phyloP scores from a whole-genome alignment of 768 basidiomycete genomes.

The Phlegmacium glaucopus region DNA sequence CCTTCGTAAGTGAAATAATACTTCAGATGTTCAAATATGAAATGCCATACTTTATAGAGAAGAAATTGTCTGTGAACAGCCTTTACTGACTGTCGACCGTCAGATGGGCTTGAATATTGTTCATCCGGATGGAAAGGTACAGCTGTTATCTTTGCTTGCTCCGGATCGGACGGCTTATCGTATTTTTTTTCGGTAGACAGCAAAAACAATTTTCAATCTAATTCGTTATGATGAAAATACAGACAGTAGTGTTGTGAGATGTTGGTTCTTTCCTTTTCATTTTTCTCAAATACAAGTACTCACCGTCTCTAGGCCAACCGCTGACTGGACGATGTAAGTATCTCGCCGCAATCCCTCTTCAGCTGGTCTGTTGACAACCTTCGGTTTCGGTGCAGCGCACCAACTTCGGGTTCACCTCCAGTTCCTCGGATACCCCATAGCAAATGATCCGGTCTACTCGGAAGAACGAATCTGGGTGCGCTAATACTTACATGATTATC shows the following conservation, averaged over 20 bases:
- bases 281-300: slow-evolving; percentile 2
- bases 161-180: background rate
- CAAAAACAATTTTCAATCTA: slow-evolving; percentile 85
- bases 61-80: slow-evolving; percentile 81
- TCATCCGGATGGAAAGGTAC: slow-evolving; percentile 90
- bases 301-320: slow-evolving; percentile 60
- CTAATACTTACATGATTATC: slow-evolving; percentile 10
- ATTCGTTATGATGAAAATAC: slow-evolving; percentile 78
- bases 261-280: slow-evolving; percentile 36
- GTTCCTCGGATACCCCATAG: slow-evolving; percentile 89
- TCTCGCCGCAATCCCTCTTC: slow-evolving; percentile 4
- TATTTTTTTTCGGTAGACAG: slow-evolving; percentile 45
- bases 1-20: slow-evolving; percentile 57
- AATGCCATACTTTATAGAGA: slow-evolving; percentile 42
- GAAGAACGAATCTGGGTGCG: slow-evolving; percentile 73
- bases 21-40: background rate
- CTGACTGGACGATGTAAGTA: slow-evolving; percentile 88
- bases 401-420: slow-evolving; percentile 97
- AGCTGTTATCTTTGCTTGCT: slow-evolving; percentile 5
- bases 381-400: slow-evolving; percentile 68
- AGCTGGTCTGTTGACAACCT: slow-evolving; percentile 4
- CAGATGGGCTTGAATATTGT: slow-evolving; percentile 98
- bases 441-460: slow-evolving; percentile 94
- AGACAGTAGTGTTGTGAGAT: slow-evolving; percentile 84
- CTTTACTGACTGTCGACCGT: slow-evolving; percentile 87